These are phyloP conservation scores for Peziza echinospora DNA, from an alignment of 495 filamentous ascomycete genomes.

Conservation along the genomic window DNA sequence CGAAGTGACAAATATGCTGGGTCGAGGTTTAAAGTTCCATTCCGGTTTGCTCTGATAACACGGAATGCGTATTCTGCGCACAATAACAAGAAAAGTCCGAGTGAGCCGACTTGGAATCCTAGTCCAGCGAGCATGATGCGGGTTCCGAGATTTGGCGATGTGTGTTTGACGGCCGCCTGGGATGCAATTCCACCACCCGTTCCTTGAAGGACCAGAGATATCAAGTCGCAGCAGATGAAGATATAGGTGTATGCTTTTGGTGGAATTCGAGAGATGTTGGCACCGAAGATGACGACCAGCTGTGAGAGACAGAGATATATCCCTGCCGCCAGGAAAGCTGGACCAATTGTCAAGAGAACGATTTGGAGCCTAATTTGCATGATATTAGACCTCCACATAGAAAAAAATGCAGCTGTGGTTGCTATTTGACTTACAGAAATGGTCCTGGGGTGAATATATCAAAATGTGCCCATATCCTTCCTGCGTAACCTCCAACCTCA, in stretches of 20 bases:
- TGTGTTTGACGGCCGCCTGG: slow-evolving; percentile 23
- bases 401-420: background rate
- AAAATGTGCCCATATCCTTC: background rate
- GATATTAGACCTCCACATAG: no score
- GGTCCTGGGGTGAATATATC: background rate
- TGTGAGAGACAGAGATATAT: slow-evolving; percentile 43
- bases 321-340: slow-evolving; percentile 40
- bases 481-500: slow-evolving; percentile 18
- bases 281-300: slow-evolving; percentile 37
- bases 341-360: slow-evolving; percentile 40
- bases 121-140: slow-evolving; percentile 48
- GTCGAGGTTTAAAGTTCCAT: slow-evolving; percentile 5
- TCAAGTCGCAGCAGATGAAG: slow-evolving; percentile 40
- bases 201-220: slow-evolving; percentile 42
- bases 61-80: slow-evolving; percentile 28
- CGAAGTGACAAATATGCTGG: slow-evolving; percentile 15
- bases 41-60: slow-evolving; percentile 7
- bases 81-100: slow-evolving; percentile 31
- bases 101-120: slow-evolving; percentile 31
- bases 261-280: slow-evolving; percentile 37
- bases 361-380: slow-evolving; percentile 25
- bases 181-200: slow-evolving; percentile 38
- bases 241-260: slow-evolving; percentile 31
- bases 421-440: background rate
- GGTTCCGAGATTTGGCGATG: slow-evolving; percentile 25